Evolutionary conservation across 148 eudicot genomes (phyloP).

Genomic region (Vaccinium myrtillus): DNA sequence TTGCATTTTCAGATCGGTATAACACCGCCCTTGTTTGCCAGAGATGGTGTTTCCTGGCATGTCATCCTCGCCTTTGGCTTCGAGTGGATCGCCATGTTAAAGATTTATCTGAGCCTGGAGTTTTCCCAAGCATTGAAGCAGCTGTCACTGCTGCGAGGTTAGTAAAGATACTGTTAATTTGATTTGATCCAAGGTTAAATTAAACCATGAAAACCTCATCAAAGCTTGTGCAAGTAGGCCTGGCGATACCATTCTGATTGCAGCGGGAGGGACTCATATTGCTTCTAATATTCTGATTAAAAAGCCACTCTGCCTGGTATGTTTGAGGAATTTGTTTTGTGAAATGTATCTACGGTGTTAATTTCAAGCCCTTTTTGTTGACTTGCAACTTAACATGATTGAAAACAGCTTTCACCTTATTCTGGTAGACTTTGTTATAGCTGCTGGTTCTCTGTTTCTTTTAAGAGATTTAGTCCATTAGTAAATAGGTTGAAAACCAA

Average conservation of each 20-base stretch:
- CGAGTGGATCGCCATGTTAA: conserved; percentile 76
- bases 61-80: conserved; percentile 95
- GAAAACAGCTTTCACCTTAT: not conserved
- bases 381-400: not conserved
- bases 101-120: conserved; percentile 60
- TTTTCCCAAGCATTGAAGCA: conserved; percentile 69
- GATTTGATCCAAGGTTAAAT: not conserved
- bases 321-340: conserved; percentile 1
- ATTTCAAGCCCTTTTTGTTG: not conserved
- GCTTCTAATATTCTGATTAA: conserved; percentile 78
- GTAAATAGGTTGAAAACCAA: not conserved
- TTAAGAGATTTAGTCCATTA: not conserved
- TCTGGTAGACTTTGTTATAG: not conserved
- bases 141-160: conserved; percentile 92
- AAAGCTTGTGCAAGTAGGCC: conserved; percentile 54
- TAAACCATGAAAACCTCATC: conserved; percentile 9
- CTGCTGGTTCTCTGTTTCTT: not conserved
- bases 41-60: conserved; percentile 98
- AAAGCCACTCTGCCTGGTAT: conserved; percentile 95
- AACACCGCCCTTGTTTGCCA: conserved; percentile 99
- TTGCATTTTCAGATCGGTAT: conserved; percentile 99
- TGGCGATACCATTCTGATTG: conserved; percentile 91
- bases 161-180: conserved; percentile 20
- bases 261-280: conserved; percentile 80
- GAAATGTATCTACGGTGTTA: not conserved